Evolutionary conservation across 441 rosid species (phyloP).

Genomic region (Populus trichocarpa): DNA sequence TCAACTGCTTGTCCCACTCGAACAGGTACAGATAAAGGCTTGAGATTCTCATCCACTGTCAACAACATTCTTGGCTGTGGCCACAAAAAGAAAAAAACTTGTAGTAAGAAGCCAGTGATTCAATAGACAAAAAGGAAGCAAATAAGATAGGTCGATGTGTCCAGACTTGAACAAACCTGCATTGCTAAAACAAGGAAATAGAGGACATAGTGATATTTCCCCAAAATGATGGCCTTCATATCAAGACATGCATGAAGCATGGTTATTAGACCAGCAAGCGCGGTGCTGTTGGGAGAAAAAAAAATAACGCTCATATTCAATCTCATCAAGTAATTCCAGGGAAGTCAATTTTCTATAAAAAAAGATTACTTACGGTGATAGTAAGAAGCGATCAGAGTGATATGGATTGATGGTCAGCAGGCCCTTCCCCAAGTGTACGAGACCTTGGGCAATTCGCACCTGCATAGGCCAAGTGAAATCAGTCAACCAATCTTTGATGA

Average conservation of each 20-base stretch:
- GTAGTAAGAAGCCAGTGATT: not conserved
- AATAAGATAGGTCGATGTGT: not conserved
- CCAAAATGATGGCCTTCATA: slow-evolving; percentile 75
- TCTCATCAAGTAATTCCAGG: not conserved
- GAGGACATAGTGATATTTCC: slow-evolving; percentile 82
- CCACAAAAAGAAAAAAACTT: not conserved
- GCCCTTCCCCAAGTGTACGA: slow-evolving; percentile 94
- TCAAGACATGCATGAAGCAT: slow-evolving; percentile 88
- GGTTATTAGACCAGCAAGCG: slow-evolving; percentile 83
- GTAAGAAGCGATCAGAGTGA: slow-evolving; percentile 84
- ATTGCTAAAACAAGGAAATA: slow-evolving; percentile 90
- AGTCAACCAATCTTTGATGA: slow-evolving; percentile 4
- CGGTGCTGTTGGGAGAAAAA: slow-evolving; percentile 42
- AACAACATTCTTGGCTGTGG: slow-evolving; percentile 89
- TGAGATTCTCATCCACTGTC: slow-evolving; percentile 79
- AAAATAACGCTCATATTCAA: not conserved
- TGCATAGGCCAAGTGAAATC: slow-evolving; percentile 27
- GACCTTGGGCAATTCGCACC: slow-evolving; percentile 96
- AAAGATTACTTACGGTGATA: slow-evolving; percentile 66
- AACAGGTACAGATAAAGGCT: slow-evolving; percentile 79
- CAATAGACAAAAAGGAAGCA: not conserved
- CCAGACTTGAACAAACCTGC: slow-evolving; percentile 56
- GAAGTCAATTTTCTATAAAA: not conserved
- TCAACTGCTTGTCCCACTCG: slow-evolving; percentile 96
- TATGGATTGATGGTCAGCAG: slow-evolving; percentile 84